Evolutionary conservation across 441 rosid genomes (phyloP).

Genomic region (Populus tomentosa): DNA sequence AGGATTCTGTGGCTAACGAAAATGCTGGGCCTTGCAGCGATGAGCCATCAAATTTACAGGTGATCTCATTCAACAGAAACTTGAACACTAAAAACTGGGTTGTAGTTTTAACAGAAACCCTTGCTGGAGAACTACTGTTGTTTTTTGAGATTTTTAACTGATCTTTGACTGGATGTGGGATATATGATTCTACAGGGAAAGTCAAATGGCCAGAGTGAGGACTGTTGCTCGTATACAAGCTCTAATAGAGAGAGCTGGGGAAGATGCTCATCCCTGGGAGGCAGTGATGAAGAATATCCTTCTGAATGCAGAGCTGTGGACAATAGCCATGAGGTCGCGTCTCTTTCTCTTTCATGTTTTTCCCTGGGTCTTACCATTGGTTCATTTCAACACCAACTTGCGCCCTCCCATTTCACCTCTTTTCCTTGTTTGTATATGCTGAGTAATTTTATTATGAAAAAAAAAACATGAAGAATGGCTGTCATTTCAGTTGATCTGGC

Average conservation of each 20-base stretch:
- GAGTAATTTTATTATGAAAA: no score
- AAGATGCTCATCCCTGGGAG: conserved; percentile 90
- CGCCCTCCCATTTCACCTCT: neutral
- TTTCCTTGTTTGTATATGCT: neutral
- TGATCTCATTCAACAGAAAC: conserved; percentile 16
- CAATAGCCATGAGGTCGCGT: conserved; percentile 49
- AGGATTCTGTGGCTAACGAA: conserved; percentile 41
- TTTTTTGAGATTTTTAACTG: no score
- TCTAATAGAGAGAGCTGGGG: conserved; percentile 99
- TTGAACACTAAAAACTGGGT: conserved; percentile 6
- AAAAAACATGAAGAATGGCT: neutral
- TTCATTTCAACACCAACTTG: neutral
- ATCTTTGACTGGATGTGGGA: conserved; percentile 2
- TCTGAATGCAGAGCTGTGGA: conserved; percentile 37
- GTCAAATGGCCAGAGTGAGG: conserved; percentile 45
- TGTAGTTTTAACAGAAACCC: neutral
- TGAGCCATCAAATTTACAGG: conserved; percentile 50
- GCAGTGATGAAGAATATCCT: conserved; percentile 74
- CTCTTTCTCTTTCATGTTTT: conserved; percentile 15
- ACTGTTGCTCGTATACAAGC: conserved; percentile 80
- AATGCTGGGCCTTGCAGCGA: conserved; percentile 33
- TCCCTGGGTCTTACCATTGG: neutral
- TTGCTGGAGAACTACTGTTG: neutral
- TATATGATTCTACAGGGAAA: conserved; percentile 51
- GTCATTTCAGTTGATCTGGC: neutral